These are phyloP conservation scores for Cyclanthera cordifolia DNA, from an alignment of 306 rosid genomes.

Conservation along the genomic window DNA sequence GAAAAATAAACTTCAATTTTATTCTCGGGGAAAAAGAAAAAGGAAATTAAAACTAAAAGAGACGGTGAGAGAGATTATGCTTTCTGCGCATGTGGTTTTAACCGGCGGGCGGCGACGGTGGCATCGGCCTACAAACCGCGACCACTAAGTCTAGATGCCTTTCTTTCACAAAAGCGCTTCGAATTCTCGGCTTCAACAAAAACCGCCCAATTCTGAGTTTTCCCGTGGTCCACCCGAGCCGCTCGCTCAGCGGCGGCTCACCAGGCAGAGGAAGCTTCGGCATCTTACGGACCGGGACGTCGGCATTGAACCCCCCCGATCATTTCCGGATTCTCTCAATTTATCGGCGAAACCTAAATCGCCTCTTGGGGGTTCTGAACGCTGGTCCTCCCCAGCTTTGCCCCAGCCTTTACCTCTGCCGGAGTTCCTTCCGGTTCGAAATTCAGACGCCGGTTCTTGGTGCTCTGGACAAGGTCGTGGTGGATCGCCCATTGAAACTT, in stretches of 20 bases:
- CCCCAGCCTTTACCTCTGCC: conserved; percentile 20
- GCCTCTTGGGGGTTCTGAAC: conserved; percentile 18
- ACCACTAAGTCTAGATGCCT: conserved; percentile 16
- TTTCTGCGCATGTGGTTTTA: too few relatives aligned
- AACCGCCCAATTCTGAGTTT: neutral
- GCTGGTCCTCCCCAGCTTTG: conserved; percentile 24
- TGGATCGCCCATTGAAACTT: conserved; percentile 22
- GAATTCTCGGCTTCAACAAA: conserved; percentile 3
- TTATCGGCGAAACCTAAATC: conserved; percentile 21
- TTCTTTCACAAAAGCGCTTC: conserved; percentile 7
- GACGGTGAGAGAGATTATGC: too few relatives aligned
- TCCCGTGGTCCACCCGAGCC: neutral
- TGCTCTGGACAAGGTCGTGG: conserved; percentile 8
- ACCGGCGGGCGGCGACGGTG: too few relatives aligned
- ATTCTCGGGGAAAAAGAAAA: too few relatives aligned
- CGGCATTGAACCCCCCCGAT: conserved; percentile 20
- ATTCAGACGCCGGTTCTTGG: conserved; percentile 19
- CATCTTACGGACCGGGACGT: conserved; percentile 30
- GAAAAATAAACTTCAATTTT: too few relatives aligned
- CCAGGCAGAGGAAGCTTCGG: conserved; percentile 53
- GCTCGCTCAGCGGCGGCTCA: conserved; percentile 40
- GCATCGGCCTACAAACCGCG: too few relatives aligned
- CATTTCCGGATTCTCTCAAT: conserved; percentile 39
- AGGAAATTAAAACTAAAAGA: too few relatives aligned
- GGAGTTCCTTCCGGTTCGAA: conserved; percentile 26